These are phyloP conservation scores for Trichosporon faecale DNA, from an alignment of 1,284 basidiomycete species.

Conservation along the genomic window DNA sequence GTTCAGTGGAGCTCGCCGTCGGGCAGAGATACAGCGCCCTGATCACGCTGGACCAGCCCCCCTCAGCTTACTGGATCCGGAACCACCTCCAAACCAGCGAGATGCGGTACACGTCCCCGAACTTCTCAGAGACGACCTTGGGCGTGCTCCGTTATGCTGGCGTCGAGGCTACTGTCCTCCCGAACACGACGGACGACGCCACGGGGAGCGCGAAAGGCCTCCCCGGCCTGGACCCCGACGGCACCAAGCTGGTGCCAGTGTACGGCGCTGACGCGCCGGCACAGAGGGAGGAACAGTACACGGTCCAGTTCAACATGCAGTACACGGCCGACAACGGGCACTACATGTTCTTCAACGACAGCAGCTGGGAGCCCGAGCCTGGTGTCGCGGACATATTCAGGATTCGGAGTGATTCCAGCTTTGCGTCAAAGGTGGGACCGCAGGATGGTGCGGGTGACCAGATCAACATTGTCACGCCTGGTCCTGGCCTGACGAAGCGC, in stretches of 20 bases:
- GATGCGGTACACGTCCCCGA: conserved; percentile 20
- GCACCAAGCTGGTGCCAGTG: neutral
- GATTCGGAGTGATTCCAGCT: neutral
- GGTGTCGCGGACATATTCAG: neutral
- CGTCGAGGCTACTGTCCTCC: conserved; percentile 10
- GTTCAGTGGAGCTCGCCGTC: conserved; percentile 28
- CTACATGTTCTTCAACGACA: conserved; percentile 31
- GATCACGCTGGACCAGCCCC: conserved; percentile 31
- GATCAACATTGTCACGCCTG: conserved; percentile 22
- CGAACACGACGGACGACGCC: neutral
- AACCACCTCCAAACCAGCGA: conserved; percentile 22
- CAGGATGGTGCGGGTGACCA: conserved; percentile 18
- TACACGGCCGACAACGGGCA: conserved; percentile 25
- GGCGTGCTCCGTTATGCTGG: conserved; percentile 33
- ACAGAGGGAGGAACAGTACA: neutral
- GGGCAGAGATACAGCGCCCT: conserved; percentile 36
- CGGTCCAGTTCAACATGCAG: conserved; percentile 27
- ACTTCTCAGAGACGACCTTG: conserved; percentile 23
- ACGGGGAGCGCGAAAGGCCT: neutral
- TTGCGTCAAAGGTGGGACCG: neutral
- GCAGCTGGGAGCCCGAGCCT: conserved; percentile 17
- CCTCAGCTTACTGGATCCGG: conserved; percentile 37
- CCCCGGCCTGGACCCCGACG: neutral
- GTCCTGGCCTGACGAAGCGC: conserved; percentile 13
- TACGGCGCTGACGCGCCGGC: conserved; percentile 16